Percentiles rank a stretch among this genome's conserved stretches.
Conservation (phyloP, 208 protist genomes). For the Trypanosoma avium region DNA sequence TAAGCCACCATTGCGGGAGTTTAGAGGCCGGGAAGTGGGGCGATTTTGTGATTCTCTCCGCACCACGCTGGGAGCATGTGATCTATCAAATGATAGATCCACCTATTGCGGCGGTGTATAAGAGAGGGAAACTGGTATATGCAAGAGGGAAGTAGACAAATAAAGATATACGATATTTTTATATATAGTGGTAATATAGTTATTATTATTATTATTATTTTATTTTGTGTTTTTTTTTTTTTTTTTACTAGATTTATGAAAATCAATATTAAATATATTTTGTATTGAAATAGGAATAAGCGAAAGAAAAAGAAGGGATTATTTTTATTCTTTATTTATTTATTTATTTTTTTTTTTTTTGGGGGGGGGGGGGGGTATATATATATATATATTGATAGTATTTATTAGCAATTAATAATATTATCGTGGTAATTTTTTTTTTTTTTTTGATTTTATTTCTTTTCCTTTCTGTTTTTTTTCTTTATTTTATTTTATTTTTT, state of each 20-base stretch:
- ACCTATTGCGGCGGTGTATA: conserved; percentile 63
- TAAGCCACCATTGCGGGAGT: conserved; percentile 48
- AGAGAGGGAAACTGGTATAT: conserved; percentile 31
- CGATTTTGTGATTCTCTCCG: conserved; percentile 74
- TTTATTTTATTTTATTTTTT: too few relatives aligned
- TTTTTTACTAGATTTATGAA: neutral
- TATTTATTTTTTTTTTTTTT: neutral
- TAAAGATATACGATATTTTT: neutral
- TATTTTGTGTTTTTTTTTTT: conserved; percentile 3
- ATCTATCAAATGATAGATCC: conserved; percentile 87
- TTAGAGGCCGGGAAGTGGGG: conserved; percentile 75
- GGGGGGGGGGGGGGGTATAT: too few relatives aligned
- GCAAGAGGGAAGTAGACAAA: neutral
- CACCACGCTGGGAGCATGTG: conserved; percentile 79
- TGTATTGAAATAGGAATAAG: neutral
- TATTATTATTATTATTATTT: conserved; percentile 8
- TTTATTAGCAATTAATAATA: too few relatives aligned
- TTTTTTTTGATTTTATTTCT: too few relatives aligned
- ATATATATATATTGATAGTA: too few relatives aligned
- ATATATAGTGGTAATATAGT: neutral
- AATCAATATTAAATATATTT: too few relatives aligned
- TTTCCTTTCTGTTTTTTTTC: too few relatives aligned
- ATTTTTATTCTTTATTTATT: neutral
- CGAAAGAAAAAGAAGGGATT: neutral
- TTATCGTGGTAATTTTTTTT: too few relatives aligned